Evolutionary conservation across 176 grass and related monocot species (phyloP), one percentile per base, ranked within the genome.

Genomic region (Pharus latifolius): DNA sequence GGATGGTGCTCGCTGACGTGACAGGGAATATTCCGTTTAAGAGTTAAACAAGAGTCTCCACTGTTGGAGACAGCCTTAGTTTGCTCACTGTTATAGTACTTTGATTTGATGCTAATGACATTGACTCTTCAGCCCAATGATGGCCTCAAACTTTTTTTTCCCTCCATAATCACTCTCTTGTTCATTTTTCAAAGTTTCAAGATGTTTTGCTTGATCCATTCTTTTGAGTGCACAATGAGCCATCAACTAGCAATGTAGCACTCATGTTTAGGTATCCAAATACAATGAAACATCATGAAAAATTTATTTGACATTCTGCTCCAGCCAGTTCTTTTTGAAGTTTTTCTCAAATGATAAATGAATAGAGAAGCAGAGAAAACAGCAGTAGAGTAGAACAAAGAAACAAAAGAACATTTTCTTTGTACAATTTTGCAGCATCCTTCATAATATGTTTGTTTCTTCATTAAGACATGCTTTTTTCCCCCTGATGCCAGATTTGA

Each of bases 401-500:
- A 16, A 19, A 16, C 6, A 34, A 63, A 18, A 42, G 4, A 14
- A 43, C 26, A 68, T 67, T 33, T 63, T 37, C 13, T 28, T 63
- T 63, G 12, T 45, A 8, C 0, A 13, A 20, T 56, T 0, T 20
- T 56, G 48, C 26, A 56, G 22, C 4, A n/a, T 49, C 9, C 24
- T 41, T 58, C 29, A 49, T 65, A 72, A 41, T 59, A 26, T 30
- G 64, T 54, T 26, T 17, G 10, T 64, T 72, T 72, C 6, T 59
- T 78, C 33, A 43, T 24, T 32, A 72, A 51, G 14, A 73, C 47
- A 25, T 41, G 23, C 9, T 71, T 33, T 64, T 52, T 78, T 0
- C 66, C 7, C 10, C 7, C 10, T 74, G 30, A 27, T 79, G 76
- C 44, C 83, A 98, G 94, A 83, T 98, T 98, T 75, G 95, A 98